Base-by-base conservation (phyloP, 2,329 filamentous ascomycete species). In the Annulohypoxylon truncatum region DNA sequence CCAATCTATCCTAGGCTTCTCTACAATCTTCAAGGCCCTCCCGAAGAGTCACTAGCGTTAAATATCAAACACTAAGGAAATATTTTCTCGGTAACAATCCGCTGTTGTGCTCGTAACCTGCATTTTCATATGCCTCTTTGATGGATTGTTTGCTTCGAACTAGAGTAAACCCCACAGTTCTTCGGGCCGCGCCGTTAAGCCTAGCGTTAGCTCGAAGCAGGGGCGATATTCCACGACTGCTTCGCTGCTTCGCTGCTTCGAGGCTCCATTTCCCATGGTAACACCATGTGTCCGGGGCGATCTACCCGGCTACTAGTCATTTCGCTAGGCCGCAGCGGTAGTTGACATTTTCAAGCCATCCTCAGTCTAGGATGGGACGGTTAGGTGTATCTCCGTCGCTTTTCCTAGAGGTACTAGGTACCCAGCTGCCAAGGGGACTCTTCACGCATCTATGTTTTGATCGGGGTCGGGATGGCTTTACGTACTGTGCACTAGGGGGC, bases 171-270 rank as follows among this genome's bases (percentile, higher is more conserved):
- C 13, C 31, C 58, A 50, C 22, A 60, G 52, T 38, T 60, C 52
- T 35, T 52, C 67, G 67, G 67, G 64, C 64, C 69, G 67, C 64
- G 38, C 69, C 67, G 69, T 64, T 54, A 48, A 38, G 46, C 31
- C 26, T 48, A 52, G 48, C 38, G 40, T 54, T 62, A 64, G 67
- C 63, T 54, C 48, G 47, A 52, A 54, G 29, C 28, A 58, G 24
- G 42, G 24, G 42, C 40, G 29, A 20, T 33, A 50, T 55, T 60
- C 31, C 38, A 61, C 42, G 38, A 42, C 10, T 12, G n/a, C 20
- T 42, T 42, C 15, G 9, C 10, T 12, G n/a, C 20, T 42, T 42
- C 15, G 9, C 38, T 50, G 35, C 55, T 51, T 66, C 58, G 65
- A 64, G 57, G 52, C 55, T 60, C 61, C 51, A 38, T 28, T 54